Conservation (phyloP, 176 grass and related monocot genomes). For the Pontederia paniculata region DNA sequence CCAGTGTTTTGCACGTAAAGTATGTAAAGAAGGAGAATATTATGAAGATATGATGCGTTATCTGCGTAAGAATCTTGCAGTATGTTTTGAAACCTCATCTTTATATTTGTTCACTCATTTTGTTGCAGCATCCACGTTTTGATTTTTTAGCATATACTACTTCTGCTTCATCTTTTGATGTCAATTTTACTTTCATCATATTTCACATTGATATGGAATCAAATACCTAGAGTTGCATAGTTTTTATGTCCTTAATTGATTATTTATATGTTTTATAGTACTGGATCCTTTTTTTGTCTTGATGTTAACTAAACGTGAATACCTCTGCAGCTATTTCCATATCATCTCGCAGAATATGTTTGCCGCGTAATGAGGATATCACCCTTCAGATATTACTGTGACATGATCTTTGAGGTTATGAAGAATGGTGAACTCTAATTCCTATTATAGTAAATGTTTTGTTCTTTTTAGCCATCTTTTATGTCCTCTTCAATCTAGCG, state of each 20-base stretch:
- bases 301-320: not conserved
- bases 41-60: constrained; percentile 98
- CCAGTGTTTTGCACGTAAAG: constrained; percentile 68
- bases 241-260: no score
- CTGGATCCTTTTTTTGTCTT: constrained; percentile 11
- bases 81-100: constrained; percentile 14
- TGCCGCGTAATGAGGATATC: constrained; percentile 80
- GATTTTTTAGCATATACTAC: not conserved
- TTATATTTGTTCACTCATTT: not conserved
- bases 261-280: no score
- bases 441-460: not conserved
- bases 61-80: constrained; percentile 67
- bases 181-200: constrained; percentile 6
- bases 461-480: constrained; percentile 5
- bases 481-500: not conserved
- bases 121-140: not conserved
- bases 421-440: constrained; percentile 67
- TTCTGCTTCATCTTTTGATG: not conserved
- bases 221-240: no score
- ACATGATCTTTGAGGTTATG: constrained; percentile 94
- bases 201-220: no score
- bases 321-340: constrained; percentile 76
- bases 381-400: constrained; percentile 94
- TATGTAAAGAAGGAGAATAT: constrained; percentile 81
- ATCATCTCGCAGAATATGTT: constrained; percentile 95